Evolutionary conservation across 176 grass and related monocot species (phyloP).

Genomic region (Avena insularis): DNA sequence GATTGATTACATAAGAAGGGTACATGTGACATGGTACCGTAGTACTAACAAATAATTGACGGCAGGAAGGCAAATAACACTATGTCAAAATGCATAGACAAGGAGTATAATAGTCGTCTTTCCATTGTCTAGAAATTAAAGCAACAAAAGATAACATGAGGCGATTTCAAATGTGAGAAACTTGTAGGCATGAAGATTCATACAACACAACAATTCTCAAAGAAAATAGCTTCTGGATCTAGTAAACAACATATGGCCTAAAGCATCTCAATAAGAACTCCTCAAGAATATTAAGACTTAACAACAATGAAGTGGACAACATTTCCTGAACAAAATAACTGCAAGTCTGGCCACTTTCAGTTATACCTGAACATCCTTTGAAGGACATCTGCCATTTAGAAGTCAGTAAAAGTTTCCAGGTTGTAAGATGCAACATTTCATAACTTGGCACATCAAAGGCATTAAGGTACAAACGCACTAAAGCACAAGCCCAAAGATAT

Average conservation of each 20-base stretch:
- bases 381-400: neutral
- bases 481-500: constrained; percentile 29
- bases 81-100: constrained; percentile 21
- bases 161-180: neutral
- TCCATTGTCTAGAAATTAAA: constrained; percentile 14
- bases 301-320: constrained; percentile 14
- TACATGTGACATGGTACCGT: constrained; percentile 12
- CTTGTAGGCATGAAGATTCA: neutral
- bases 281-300: constrained; percentile 24
- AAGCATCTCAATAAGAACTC: neutral
- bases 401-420: neutral
- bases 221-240: constrained; percentile 11
- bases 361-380: constrained; percentile 2
- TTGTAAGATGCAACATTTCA: constrained; percentile 30
- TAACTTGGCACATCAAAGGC: neutral
- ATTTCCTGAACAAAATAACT: constrained; percentile 32
- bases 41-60: neutral
- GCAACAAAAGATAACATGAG: neutral
- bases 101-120: neutral
- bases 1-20: constrained; percentile 20
- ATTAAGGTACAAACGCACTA: neutral
- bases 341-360: neutral
- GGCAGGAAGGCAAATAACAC: neutral
- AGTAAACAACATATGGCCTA: constrained; percentile 4
- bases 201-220: neutral